phyloP scores from a whole-genome alignment of 148 eudicot species.

The Silene conica region DNA sequence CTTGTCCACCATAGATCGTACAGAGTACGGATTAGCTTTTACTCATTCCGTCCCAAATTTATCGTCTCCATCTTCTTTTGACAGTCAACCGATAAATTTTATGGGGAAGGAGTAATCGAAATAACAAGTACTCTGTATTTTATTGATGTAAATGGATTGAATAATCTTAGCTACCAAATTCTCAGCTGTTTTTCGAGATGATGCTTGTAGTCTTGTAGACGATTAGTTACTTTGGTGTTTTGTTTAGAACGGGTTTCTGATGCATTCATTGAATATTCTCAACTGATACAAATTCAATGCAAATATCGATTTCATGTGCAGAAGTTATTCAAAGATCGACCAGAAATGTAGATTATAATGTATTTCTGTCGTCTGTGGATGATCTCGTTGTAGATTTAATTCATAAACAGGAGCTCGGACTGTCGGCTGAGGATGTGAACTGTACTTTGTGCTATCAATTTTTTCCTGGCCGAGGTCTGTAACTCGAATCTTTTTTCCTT shows the following conservation, averaged over 20 bases:
- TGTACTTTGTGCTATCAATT: slow-evolving; percentile 12
- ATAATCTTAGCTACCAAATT: slow-evolving; percentile 9
- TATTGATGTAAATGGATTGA: slow-evolving; percentile 8
- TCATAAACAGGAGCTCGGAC: no score
- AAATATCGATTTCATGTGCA: slow-evolving; percentile 1
- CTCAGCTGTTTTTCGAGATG: not conserved
- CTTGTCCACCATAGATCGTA: not conserved
- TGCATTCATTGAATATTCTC: not conserved
- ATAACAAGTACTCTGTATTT: not conserved
- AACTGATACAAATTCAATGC: slow-evolving; percentile 6
- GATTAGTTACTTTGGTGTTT: not conserved
- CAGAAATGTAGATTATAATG: not conserved
- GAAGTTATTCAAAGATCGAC: not conserved
- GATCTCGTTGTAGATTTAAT: not conserved
- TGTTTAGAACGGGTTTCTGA: not conserved
- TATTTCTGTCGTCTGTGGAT: not conserved
- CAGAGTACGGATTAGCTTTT: no score
- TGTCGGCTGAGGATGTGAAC: not conserved
- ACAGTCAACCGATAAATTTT: no score
- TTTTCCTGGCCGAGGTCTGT: slow-evolving; percentile 6
- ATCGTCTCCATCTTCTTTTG: no score
- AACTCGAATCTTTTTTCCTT: slow-evolving; percentile 28
- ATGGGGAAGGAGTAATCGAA: slow-evolving; percentile 16
- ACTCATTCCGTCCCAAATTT: no score
- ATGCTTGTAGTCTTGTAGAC: no score